These are phyloP conservation scores for Amanita muscaria DNA, from an alignment of 768 basidiomycete genomes.

Conservation along the genomic window DNA sequence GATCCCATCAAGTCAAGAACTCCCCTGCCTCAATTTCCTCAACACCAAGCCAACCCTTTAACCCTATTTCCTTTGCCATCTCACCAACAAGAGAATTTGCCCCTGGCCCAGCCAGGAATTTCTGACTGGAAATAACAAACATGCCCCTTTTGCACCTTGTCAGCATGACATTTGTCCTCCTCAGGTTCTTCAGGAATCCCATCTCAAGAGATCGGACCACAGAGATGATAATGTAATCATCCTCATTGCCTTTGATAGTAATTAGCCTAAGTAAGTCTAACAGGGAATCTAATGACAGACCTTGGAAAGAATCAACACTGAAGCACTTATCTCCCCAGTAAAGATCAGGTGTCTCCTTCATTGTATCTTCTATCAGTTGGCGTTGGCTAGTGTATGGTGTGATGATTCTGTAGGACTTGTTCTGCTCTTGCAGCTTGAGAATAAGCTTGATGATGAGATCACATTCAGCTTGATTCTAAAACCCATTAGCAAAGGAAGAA, in stretches of 20 bases:
- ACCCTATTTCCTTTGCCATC: constrained; percentile 28
- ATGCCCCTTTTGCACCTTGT: constrained; percentile 72
- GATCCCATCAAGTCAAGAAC: constrained; percentile 10
- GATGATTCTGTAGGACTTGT: constrained; percentile 52
- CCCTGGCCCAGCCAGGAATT: constrained; percentile 50
- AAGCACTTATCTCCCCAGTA: constrained; percentile 66
- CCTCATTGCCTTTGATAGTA: constrained; percentile 61
- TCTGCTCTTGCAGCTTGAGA: constrained; percentile 40
- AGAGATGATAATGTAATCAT: constrained; percentile 68
- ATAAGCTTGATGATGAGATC: constrained; percentile 50
- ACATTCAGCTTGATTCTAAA: constrained; percentile 54
- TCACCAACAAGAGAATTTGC: constrained; percentile 36
- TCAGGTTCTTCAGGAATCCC: constrained; percentile 58
- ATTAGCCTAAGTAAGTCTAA: not conserved
- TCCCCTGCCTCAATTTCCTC: constrained; percentile 31
- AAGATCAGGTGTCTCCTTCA: constrained; percentile 40
- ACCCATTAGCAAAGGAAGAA: constrained; percentile 3
- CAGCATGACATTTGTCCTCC: constrained; percentile 84
- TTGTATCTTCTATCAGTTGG: constrained; percentile 41
- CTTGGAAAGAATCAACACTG: constrained; percentile 84
- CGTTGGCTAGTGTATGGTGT: constrained; percentile 80
- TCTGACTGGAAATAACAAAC: constrained; percentile 59
- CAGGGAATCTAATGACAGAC: constrained; percentile 24
- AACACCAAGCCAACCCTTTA: constrained; percentile 29
- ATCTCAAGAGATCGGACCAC: constrained; percentile 48